Conservation (phyloP, 129 eudicot species). For the Calendula officinalis region DNA sequence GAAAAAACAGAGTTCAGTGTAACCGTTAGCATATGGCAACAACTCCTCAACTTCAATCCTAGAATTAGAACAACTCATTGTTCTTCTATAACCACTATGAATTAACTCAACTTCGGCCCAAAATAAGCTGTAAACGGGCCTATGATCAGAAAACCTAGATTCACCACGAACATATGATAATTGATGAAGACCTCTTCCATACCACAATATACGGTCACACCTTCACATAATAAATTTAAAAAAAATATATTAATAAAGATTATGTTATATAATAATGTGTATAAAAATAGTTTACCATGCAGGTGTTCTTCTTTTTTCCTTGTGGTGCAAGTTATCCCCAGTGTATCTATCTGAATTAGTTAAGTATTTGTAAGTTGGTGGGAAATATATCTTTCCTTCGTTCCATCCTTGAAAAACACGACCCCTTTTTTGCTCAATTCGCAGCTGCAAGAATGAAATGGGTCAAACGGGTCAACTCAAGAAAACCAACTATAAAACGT, state of each 20-base stretch:
- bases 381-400: slow-evolving; percentile 89
- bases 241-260: neutral
- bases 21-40: slow-evolving; percentile 83
- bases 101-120: slow-evolving; percentile 88
- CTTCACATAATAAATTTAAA: slow-evolving; percentile 31
- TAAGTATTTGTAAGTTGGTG: slow-evolving; percentile 88
- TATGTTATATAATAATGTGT: neutral
- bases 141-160: slow-evolving; percentile 80
- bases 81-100: slow-evolving; percentile 62
- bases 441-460: slow-evolving; percentile 45
- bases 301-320: slow-evolving; percentile 90
- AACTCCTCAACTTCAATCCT: slow-evolving; percentile 81
- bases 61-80: slow-evolving; percentile 78
- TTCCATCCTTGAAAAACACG: slow-evolving; percentile 76
- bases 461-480: neutral
- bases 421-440: slow-evolving; percentile 81
- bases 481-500: too few species aligned
- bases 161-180: slow-evolving; percentile 87
- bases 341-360: slow-evolving; percentile 84
- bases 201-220: slow-evolving; percentile 94
- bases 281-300: slow-evolving; percentile 69
- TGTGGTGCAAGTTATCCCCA: slow-evolving; percentile 78
- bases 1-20: slow-evolving; percentile 92
- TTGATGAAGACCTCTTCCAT: slow-evolving; percentile 88
- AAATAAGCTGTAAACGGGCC: slow-evolving; percentile 78